A percentile compares a stretch with the other conserved stretches of the same genome.
phyloP scores from a whole-genome alignment of 2,329 filamentous ascomycete species.

The Cladosporium austrohemisphaericum region DNA sequence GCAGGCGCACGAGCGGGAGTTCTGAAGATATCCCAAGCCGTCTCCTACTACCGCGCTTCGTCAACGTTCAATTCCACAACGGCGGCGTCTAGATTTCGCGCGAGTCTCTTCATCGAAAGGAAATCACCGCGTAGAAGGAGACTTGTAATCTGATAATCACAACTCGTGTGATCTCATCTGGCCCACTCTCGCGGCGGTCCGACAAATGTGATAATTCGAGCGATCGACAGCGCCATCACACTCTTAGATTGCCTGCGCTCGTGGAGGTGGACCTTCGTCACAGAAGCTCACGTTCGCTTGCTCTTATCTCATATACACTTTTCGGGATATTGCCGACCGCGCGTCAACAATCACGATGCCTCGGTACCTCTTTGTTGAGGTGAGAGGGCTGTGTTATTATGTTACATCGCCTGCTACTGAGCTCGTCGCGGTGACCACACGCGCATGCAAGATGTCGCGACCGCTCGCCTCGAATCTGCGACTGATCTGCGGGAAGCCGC shows the following conservation, averaged over 20 bases:
- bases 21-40: constrained; percentile 14
- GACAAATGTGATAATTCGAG: background rate
- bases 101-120: background rate
- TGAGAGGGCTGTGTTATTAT: background rate
- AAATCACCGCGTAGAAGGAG: too few relatives aligned
- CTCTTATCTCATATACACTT: constrained; percentile 1
- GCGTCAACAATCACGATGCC: constrained; percentile 8
- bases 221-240: constrained; percentile 12
- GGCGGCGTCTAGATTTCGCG: background rate
- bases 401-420: too few relatives aligned
- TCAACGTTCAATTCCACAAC: background rate
- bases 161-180: too few relatives aligned
- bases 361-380: background rate
- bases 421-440: too few relatives aligned
- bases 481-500: background rate
- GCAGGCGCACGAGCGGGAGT: background rate
- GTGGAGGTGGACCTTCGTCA: constrained; percentile 13
- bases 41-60: constrained; percentile 3
- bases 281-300: background rate
- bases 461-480: too few relatives aligned
- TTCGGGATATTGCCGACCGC: background rate
- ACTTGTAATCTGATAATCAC: constrained; percentile 1
- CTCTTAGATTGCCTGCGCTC: constrained; percentile 9
- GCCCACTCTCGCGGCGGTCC: background rate
- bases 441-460: too few relatives aligned